Conservation (phyloP, 1,139 yeast species). For the Kodamaea ohmeri region DNA sequence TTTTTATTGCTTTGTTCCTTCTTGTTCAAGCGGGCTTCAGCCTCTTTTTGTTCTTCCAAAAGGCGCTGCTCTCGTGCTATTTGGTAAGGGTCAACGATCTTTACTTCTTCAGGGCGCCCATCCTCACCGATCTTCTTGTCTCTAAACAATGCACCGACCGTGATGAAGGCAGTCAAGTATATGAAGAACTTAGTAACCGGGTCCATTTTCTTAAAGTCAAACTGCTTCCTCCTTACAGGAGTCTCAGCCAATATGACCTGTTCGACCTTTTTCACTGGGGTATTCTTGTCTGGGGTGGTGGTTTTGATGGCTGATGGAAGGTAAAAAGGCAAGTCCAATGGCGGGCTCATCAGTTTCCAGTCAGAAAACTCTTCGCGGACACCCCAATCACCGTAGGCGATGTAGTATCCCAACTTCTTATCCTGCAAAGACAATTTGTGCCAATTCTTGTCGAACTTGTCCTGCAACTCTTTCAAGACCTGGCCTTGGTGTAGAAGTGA, state of each 20-base stretch:
- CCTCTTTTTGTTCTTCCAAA: conserved; percentile 16
- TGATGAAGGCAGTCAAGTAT: conserved; percentile 41
- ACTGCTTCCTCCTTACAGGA: conserved; percentile 47
- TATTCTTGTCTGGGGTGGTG: conserved; percentile 23
- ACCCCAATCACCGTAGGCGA: conserved; percentile 66
- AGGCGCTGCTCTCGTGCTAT: conserved; percentile 25
- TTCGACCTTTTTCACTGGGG: conserved; percentile 29
- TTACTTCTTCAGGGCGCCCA: conserved; percentile 43
- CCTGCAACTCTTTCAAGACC: conserved; percentile 52
- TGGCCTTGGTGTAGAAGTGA: conserved; percentile 59
- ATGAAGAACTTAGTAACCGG: conserved; percentile 53
- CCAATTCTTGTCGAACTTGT: conserved; percentile 54
- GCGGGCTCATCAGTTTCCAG: conserved; percentile 40
- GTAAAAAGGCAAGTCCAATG: conserved; percentile 57
- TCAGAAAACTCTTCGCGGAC: conserved; percentile 54
- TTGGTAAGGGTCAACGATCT: conserved; percentile 39
- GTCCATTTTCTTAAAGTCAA: conserved; percentile 51
- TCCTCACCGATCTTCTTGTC: conserved; percentile 51
- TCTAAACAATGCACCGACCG: conserved; percentile 45
- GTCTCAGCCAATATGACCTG: conserved; percentile 49
- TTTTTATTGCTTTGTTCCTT: conserved; percentile 17
- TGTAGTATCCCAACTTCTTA: conserved; percentile 53
- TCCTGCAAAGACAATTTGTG: conserved; percentile 38
- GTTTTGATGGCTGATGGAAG: conserved; percentile 33
- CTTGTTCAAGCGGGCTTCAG: conserved; percentile 5